phyloP scores from a whole-genome alignment of 2,329 filamentous ascomycete genomes.

The Penicillium sp. region DNA sequence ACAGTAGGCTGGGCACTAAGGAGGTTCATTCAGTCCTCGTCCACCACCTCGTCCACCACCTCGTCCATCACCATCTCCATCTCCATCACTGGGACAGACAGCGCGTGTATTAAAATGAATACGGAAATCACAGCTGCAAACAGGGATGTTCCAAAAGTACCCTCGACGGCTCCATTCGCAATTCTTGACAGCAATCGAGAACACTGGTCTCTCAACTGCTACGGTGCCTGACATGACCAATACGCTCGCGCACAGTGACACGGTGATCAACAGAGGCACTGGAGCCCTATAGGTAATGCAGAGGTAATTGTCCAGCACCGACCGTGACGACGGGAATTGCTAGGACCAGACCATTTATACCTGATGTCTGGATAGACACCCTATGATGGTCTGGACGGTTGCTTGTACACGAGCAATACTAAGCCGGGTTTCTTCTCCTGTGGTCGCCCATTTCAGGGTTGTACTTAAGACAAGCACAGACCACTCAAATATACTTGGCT shows the following conservation, averaged over 20 bases:
- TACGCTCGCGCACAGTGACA: not conserved
- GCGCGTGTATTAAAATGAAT: not conserved
- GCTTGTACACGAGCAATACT: slow-evolving; percentile 14
- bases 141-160: not conserved
- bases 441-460: not conserved
- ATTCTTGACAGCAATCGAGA: not conserved
- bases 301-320: not conserved
- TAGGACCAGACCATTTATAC: not conserved
- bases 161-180: not conserved
- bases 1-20: not conserved
- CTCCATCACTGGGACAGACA: not conserved
- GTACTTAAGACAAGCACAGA: not conserved
- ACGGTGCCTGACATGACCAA: not conserved
- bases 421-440: slow-evolving; percentile 16
- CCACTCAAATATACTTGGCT: not conserved
- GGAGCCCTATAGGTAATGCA: too few species aligned
- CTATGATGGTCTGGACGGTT: slow-evolving; percentile 5
- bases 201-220: not conserved
- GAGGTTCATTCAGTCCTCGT: not conserved
- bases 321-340: not conserved
- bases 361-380: not conserved
- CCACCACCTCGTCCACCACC: not conserved
- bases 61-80: too few species aligned
- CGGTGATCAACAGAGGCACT: too few species aligned
- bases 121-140: not conserved